These are phyloP conservation scores for Fraxinus albicans DNA, from an alignment of 305 asterid species.

Conservation along the genomic window DNA sequence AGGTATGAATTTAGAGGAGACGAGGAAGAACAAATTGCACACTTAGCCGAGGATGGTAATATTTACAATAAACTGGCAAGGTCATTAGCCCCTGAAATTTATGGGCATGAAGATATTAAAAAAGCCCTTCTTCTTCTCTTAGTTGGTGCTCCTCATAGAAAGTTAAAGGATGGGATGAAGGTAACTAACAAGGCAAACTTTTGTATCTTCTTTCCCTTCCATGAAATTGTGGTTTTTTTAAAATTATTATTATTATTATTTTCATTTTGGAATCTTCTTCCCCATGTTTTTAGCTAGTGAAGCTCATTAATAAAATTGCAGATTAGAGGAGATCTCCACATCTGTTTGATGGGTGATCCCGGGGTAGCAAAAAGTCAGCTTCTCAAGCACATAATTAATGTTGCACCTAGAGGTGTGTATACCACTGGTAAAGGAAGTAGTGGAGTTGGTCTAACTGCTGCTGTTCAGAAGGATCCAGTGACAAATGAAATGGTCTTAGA, in stretches of 20 bases:
- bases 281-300: not conserved
- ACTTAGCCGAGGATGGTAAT: slow-evolving; percentile 94
- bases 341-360: slow-evolving; percentile 97
- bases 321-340: slow-evolving; percentile 96
- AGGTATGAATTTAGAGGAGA: slow-evolving; percentile 82
- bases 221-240: not conserved
- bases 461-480: slow-evolving; percentile 96
- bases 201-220: slow-evolving; percentile 4
- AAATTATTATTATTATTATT: too few species aligned
- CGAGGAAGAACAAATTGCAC: slow-evolving; percentile 80
- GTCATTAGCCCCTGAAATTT: slow-evolving; percentile 92
- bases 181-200: slow-evolving; percentile 35
- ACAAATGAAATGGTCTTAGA: slow-evolving; percentile 95
- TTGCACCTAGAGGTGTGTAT: slow-evolving; percentile 93
- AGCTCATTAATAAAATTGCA: slow-evolving; percentile 26
- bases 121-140: slow-evolving; percentile 98
- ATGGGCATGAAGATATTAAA: slow-evolving; percentile 94
- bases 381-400: slow-evolving; percentile 91
- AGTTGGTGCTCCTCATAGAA: slow-evolving; percentile 97
- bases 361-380: slow-evolving; percentile 99
- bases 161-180: slow-evolving; percentile 97
- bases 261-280: not conserved
- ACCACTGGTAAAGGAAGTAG: slow-evolving; percentile 98
- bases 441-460: slow-evolving; percentile 99
- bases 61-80: slow-evolving; percentile 81